Percentiles rank a stretch among this genome's conserved stretches.
These are phyloP conservation scores for Datura wrightii DNA, from an alignment of 257 asterid genomes.

Conservation along the genomic window DNA sequence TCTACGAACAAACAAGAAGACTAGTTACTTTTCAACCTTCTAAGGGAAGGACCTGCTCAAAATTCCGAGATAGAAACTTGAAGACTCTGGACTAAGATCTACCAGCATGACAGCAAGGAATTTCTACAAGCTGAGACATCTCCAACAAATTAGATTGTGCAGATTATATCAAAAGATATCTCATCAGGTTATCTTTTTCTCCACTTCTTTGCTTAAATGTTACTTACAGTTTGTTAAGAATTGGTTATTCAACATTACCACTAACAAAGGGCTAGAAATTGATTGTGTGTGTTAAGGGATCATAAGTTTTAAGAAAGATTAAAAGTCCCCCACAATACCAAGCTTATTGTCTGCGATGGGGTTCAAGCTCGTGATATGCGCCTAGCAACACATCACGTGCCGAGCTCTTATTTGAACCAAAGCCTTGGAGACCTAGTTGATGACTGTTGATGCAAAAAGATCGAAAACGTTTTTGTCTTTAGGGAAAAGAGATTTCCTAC, in stretches of 20 bases:
- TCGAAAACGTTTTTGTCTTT: neutral
- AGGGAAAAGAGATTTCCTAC: neutral
- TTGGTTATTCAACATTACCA: neutral
- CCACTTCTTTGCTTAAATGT: neutral
- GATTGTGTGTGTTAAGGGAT: no score
- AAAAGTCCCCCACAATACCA: neutral
- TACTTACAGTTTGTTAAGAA: neutral
- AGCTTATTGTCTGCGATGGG: neutral
- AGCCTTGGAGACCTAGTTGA: neutral
- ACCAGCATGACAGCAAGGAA: neutral
- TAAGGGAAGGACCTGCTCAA: neutral
- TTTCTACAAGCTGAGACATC: constrained; percentile 18
- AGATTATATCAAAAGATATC: neutral
- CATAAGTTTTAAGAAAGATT: neutral
- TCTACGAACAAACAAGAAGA: neutral
- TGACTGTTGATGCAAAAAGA: constrained; percentile 19
- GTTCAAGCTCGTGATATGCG: neutral
- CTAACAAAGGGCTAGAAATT: constrained; percentile 21
- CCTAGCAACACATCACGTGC: neutral
- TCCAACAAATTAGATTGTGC: neutral
- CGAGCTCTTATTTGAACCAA: neutral
- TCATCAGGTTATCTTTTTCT: neutral
- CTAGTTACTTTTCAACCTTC: neutral
- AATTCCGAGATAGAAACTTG: neutral
- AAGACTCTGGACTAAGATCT: constrained; percentile 8